Conservation (phyloP, 306 rosid species). For the Mucuna pruriens region DNA sequence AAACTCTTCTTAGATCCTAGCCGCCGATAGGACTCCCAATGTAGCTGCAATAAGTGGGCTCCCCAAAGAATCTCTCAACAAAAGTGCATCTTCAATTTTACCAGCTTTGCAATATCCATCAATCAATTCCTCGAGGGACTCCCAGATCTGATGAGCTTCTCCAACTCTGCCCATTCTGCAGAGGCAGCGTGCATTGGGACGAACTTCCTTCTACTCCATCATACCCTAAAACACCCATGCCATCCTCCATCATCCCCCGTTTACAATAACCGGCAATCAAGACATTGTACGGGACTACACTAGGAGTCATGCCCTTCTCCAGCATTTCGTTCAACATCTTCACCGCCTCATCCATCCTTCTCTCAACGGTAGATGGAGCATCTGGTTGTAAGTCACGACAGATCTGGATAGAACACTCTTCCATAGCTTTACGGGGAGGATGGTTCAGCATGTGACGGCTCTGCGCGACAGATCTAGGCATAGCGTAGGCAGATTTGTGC, state of each 20-base stretch:
- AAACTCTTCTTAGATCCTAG: slow-evolving; percentile 53
- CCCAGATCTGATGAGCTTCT: slow-evolving; percentile 65
- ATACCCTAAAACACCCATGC: slow-evolving; percentile 57
- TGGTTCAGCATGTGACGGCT: no score
- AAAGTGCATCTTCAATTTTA: slow-evolving; percentile 60
- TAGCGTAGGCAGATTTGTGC: no score
- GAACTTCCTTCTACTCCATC: slow-evolving; percentile 68
- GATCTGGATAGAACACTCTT: no score
- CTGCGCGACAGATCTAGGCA: no score
- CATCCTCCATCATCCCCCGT: slow-evolving; percentile 61
- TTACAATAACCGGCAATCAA: slow-evolving; percentile 78
- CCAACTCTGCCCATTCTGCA: slow-evolving; percentile 66
- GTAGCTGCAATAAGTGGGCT: slow-evolving; percentile 52
- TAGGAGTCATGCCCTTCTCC: slow-evolving; percentile 67
- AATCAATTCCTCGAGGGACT: slow-evolving; percentile 69
- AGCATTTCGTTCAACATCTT: slow-evolving; percentile 56
- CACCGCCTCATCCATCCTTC: slow-evolving; percentile 61
- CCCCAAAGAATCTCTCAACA: no score
- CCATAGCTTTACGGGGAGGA: no score
- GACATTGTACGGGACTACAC: slow-evolving; percentile 67
- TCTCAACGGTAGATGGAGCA: no score
- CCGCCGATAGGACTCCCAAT: slow-evolving; percentile 58
- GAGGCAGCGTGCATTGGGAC: slow-evolving; percentile 64
- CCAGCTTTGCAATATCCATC: slow-evolving; percentile 81
- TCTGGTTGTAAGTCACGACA: no score